phyloP scores from a whole-genome alignment of 345 rosid genomes.

The Raphanus raphanistrum region DNA sequence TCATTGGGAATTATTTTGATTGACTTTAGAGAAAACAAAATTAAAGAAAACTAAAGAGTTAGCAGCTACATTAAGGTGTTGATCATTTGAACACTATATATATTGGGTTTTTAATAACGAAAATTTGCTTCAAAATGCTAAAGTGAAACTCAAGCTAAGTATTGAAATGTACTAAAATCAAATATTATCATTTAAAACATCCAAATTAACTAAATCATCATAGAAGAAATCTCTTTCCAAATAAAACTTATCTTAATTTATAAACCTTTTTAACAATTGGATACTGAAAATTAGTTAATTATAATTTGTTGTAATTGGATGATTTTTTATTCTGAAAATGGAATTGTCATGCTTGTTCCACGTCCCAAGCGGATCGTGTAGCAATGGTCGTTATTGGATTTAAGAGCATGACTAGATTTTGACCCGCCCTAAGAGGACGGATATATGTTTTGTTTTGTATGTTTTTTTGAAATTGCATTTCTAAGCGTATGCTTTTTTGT shows the following conservation, averaged over 20 bases:
- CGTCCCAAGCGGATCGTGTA: slow-evolving; percentile 11
- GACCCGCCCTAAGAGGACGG: too few relatives aligned
- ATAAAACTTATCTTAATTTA: background rate
- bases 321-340: background rate
- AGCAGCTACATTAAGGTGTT: background rate
- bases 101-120: background rate
- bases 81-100: background rate
- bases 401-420: background rate
- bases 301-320: background rate
- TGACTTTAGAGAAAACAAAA: background rate
- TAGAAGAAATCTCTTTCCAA: background rate
- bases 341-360: background rate
- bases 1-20: background rate
- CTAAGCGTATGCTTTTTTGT: too few relatives aligned
- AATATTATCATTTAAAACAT: background rate
- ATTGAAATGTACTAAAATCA: background rate
- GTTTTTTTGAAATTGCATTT: too few relatives aligned
- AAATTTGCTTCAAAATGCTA: background rate
- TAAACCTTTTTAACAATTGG: background rate
- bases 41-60: background rate
- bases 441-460: too few relatives aligned
- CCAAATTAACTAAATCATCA: background rate
- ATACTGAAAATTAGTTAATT: background rate
- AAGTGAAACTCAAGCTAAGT: background rate
- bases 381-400: slow-evolving; percentile 25